phyloP scores from a whole-genome alignment of 371 early-diverging fungal genomes.

The Lichtheimia hyalospora region DNA sequence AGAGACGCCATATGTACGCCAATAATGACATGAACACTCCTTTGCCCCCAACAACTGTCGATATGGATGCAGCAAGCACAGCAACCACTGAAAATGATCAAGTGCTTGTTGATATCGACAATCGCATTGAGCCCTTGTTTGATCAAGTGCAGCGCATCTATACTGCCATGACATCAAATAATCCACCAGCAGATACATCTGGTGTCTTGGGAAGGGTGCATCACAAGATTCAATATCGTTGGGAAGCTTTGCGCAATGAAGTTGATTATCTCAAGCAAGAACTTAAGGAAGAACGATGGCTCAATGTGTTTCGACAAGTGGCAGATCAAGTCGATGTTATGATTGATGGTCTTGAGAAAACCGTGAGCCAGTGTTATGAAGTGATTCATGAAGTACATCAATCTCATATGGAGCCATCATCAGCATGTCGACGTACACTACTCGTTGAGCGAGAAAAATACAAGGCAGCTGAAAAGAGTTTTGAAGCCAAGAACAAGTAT shows the following conservation, averaged over 20 bases:
- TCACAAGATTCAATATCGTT: constrained; percentile 37
- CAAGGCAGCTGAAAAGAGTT: constrained; percentile 49
- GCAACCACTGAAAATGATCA: constrained; percentile 14
- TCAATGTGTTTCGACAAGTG: constrained; percentile 58
- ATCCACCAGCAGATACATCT: constrained; percentile 28
- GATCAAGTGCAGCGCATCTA: constrained; percentile 49
- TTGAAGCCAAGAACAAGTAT: constrained; percentile 64
- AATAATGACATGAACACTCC: constrained; percentile 17
- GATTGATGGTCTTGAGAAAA: constrained; percentile 60
- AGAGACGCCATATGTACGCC: constrained; percentile 25
- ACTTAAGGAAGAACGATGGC: constrained; percentile 63
- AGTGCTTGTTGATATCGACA: constrained; percentile 41
- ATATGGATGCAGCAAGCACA: background rate
- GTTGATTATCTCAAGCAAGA: constrained; percentile 55
- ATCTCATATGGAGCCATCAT: constrained; percentile 15
- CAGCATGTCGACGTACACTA: constrained; percentile 7
- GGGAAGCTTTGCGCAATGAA: constrained; percentile 44
- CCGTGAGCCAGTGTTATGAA: constrained; percentile 50
- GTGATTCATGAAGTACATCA: constrained; percentile 40
- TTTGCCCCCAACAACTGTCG: background rate
- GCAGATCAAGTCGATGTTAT: constrained; percentile 59
- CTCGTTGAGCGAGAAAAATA: constrained; percentile 53
- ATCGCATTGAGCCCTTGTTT: constrained; percentile 47
- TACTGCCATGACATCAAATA: constrained; percentile 40
- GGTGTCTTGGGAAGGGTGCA: constrained; percentile 34